Evolutionary conservation across 1,284 basidiomycete species (phyloP), one percentile per base, ranked within the genome.

Genomic region (Sanghuangporus sanghuang): DNA sequence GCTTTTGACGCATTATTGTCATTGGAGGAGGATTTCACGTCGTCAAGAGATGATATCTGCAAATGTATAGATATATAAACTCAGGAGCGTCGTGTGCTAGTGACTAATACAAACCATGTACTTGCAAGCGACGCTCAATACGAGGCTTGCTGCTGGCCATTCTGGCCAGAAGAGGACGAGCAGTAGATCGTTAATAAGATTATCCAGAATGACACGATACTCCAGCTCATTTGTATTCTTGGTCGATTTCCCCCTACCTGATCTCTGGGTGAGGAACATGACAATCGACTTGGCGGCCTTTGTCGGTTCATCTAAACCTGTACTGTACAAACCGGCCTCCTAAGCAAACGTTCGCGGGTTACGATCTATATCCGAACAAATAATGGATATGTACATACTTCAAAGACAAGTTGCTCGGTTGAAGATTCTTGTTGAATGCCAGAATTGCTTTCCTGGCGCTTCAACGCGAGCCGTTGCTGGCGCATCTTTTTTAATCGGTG

Each of bases 141-240:
- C 81, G 21, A 97, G 74, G 46, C 88, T 84, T 1, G 96, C 93
- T 6, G 92, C 96, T 0, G 97, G 96, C 95, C 96, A 99, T 73
- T 99, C 96, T 0, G 96, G 95, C 82, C 92, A 91, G 72, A 92
- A 96, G 3, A 98, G 77, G 3, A 96, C 94, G 14, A 84, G 82
- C n/a, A 98, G 81, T 16, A 98, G 78, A 71, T 99, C 96, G 4
- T 87, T 85, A 39, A 98, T 86, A 12, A 98, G 80, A 67, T 90
- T 91, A 70, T 98, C 95, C 65, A 99, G 89, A 48, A 98, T 93
- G 0, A 86, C 81, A 62, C 93, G 87, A 73, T 96, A 97, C 72
- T 96, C 95, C 2, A 90, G 87, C 71, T 97, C 95, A 64, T 93
- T 92, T 0, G 91, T 86, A 65, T 89, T 90, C 74, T 96, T 97